Evolutionary conservation across 805 yeast genomes (phyloP).

Genomic region (Wickerhamomyces rabaulensis): DNA sequence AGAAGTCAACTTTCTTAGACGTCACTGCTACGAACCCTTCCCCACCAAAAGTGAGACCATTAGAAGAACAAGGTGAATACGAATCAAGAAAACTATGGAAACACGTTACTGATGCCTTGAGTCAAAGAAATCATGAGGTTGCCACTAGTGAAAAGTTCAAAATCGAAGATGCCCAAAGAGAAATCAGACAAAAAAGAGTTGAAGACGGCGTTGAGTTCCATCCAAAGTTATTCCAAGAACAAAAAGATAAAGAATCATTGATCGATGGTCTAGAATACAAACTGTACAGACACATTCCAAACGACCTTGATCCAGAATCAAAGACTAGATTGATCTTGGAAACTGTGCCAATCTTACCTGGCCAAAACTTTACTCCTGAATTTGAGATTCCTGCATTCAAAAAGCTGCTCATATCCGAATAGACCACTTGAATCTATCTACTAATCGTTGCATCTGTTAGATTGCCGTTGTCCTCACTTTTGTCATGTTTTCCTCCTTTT

Average conservation of each 20-base stretch:
- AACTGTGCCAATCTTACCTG: conserved; percentile 78
- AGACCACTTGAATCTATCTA: background rate
- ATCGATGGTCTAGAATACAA: conserved; percentile 51
- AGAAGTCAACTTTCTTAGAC: conserved; percentile 52
- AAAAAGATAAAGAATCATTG: conserved; percentile 27
- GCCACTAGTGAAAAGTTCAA: conserved; percentile 88
- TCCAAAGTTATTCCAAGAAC: conserved; percentile 67
- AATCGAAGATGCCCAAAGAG: conserved; percentile 85
- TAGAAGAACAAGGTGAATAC: conserved; percentile 70
- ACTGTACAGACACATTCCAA: conserved; percentile 59
- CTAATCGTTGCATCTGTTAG: background rate
- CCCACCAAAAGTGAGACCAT: conserved; percentile 70
- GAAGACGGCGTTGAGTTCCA: conserved; percentile 78
- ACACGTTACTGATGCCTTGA: conserved; percentile 76
- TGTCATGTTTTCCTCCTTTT: no score
- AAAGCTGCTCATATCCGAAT: conserved; percentile 32
- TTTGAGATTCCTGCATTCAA: conserved; percentile 65
- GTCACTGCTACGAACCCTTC: conserved; percentile 47
- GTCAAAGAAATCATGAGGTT: conserved; percentile 64
- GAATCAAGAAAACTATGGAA: conserved; percentile 86
- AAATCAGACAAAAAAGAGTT: conserved; percentile 60
- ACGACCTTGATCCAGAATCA: conserved; percentile 43
- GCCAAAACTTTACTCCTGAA: conserved; percentile 61
- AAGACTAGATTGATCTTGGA: conserved; percentile 54
- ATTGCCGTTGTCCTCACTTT: background rate